phyloP scores from a whole-genome alignment of 2,329 filamentous ascomycete genomes.

The Paraphaeosphaeria minitans region DNA sequence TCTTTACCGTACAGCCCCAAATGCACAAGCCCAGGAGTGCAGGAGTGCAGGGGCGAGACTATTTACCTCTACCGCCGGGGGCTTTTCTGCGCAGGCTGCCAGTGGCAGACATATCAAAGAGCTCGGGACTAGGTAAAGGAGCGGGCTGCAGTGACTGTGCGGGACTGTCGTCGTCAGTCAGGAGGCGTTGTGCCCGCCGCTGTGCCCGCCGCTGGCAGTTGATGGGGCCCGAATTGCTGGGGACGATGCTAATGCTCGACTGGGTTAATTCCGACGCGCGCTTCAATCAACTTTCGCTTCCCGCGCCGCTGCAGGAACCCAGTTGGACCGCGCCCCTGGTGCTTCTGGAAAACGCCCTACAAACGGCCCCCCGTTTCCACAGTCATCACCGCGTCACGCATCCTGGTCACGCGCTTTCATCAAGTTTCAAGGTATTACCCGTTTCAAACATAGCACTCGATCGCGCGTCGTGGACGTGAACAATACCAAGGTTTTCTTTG shows the following conservation, averaged over 20 bases:
- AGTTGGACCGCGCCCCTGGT: conserved; percentile 9
- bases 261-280: conserved; percentile 12
- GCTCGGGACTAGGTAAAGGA: background rate
- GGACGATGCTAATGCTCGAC: conserved; percentile 7
- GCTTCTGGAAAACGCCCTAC: conserved; percentile 13
- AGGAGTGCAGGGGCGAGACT: background rate
- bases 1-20: background rate
- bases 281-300: conserved; percentile 9
- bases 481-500: conserved; percentile 7
- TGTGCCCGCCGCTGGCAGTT: conserved; percentile 3
- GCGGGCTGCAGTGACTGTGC: conserved; percentile 2
- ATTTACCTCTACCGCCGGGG: conserved; percentile 27
- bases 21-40: background rate
- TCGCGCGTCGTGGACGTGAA: background rate
- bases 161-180: conserved; percentile 9
- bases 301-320: conserved; percentile 16
- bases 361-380: background rate
- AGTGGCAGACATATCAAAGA: conserved; percentile 29
- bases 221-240: conserved; percentile 7
- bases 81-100: conserved; percentile 31
- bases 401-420: background rate
- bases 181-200: conserved; percentile 8
- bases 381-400: background rate
- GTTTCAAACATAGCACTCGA: background rate
- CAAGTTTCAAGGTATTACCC: too few relatives aligned